Percentiles rank a stretch among this genome's conserved stretches.
These are phyloP conservation scores for Lactifluus pinguis DNA, from an alignment of 768 basidiomycete species.

Conservation along the genomic window DNA sequence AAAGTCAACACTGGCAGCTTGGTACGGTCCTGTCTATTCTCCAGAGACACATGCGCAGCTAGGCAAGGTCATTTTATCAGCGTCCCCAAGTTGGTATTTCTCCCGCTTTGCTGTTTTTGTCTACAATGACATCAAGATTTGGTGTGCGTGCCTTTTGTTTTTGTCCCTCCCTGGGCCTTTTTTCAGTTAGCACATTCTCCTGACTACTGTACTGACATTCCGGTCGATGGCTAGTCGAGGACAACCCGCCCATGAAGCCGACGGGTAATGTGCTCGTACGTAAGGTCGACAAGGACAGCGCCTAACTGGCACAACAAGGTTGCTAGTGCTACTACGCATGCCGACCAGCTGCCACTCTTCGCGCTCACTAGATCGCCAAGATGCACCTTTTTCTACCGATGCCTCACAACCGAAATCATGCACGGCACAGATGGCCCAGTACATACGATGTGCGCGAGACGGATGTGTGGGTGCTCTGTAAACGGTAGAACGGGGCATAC, in stretches of 20 bases:
- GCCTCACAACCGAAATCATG: constrained; percentile 26
- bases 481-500: constrained; percentile 30
- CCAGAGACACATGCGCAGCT: constrained; percentile 30
- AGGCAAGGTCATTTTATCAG: constrained; percentile 32
- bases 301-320: constrained; percentile 61
- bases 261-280: constrained; percentile 86
- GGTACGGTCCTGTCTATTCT: constrained; percentile 56
- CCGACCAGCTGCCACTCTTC: constrained; percentile 20
- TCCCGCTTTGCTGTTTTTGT: no score
- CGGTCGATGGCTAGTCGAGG: constrained; percentile 17
- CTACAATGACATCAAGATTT: no score
- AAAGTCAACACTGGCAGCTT: constrained; percentile 56
- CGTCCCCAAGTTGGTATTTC: no score
- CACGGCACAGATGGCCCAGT: constrained; percentile 29
- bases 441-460: constrained; percentile 77
- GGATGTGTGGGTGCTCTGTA: constrained; percentile 77
- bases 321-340: constrained; percentile 35
- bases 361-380: constrained; percentile 2
- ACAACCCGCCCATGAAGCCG: constrained; percentile 49
- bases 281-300: constrained; percentile 58
- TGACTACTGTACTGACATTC: constrained; percentile 39
- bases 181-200: constrained; percentile 32
- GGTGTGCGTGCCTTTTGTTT: no score
- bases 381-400: background rate
- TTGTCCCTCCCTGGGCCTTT: no score